Conservation (phyloP, 208 protist genomes). For the Naegleria fowleri region DNA sequence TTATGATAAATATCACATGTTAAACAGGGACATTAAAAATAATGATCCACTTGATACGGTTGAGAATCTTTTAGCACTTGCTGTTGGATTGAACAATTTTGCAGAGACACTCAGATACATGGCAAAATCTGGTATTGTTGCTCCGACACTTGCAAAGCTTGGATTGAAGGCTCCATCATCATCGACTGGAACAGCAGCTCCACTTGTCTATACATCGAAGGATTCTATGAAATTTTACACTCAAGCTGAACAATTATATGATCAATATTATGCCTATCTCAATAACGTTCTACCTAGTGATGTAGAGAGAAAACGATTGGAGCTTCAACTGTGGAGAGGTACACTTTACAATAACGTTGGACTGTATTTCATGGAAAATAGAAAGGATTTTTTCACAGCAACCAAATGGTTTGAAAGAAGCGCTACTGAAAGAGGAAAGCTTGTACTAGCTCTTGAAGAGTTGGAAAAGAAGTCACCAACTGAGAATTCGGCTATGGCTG, state of each 20-base stretch:
- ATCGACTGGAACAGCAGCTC: not conserved
- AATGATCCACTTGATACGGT: not conserved
- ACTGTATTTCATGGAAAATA: not conserved
- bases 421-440: not conserved
- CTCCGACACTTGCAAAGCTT: not conserved
- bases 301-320: not conserved
- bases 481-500: not conserved
- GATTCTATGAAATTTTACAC: not conserved
- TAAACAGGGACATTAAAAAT: not conserved
- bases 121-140: not conserved
- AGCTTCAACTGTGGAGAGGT: not conserved
- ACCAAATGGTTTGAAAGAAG: not conserved
- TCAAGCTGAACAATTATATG: not conserved
- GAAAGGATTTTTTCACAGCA: not conserved
- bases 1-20: not conserved
- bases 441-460: not conserved
- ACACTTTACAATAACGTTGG: constrained; percentile 5
- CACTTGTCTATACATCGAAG: not conserved
- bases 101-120: not conserved
- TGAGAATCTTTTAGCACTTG: not conserved
- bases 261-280: not conserved
- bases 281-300: not conserved
- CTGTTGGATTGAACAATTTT: not conserved
- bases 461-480: not conserved
- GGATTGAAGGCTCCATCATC: not conserved